phyloP scores from a whole-genome alignment of 371 early-diverging fungal genomes.

The Actinomortierella ambigua region DNA sequence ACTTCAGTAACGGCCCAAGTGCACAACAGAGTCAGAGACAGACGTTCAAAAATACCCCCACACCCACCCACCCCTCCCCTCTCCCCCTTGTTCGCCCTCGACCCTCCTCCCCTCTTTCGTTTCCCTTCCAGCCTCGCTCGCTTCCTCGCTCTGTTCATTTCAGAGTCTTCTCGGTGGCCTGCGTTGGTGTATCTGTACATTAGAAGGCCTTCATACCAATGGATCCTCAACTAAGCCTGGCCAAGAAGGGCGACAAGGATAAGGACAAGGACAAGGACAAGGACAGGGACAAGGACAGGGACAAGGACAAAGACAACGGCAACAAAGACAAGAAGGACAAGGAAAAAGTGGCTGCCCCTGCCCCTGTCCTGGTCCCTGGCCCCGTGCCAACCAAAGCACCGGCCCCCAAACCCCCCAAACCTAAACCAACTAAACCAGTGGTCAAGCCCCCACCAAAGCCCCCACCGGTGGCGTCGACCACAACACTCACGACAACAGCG shows the following conservation, averaged over 20 bases:
- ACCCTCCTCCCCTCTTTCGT: not conserved
- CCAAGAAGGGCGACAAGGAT: not conserved
- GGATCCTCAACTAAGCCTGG: not conserved
- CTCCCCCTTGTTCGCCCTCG: not conserved
- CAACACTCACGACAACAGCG: constrained; percentile 1
- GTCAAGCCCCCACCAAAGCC: constrained; percentile 5
- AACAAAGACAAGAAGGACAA: too few relatives aligned
- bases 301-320: too few relatives aligned
- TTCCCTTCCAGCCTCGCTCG: not conserved
- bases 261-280: too few relatives aligned
- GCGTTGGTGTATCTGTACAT: too few relatives aligned
- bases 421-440: too few relatives aligned
- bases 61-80: not conserved
- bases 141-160: not conserved
- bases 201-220: not conserved
- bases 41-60: too few relatives aligned
- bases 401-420: constrained; percentile 9
- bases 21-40: too few relatives aligned
- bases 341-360: too few relatives aligned
- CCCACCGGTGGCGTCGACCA: not conserved
- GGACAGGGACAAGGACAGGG: too few relatives aligned
- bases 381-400: not conserved
- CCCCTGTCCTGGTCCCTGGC: too few relatives aligned
- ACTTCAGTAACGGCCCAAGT: not conserved
- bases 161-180: not conserved